A percentile compares a stretch with the other conserved stretches of the same genome.
These are phyloP conservation scores for Acanthochlamys bracteata DNA, from an alignment of 106 monocot species.

Conservation along the genomic window DNA sequence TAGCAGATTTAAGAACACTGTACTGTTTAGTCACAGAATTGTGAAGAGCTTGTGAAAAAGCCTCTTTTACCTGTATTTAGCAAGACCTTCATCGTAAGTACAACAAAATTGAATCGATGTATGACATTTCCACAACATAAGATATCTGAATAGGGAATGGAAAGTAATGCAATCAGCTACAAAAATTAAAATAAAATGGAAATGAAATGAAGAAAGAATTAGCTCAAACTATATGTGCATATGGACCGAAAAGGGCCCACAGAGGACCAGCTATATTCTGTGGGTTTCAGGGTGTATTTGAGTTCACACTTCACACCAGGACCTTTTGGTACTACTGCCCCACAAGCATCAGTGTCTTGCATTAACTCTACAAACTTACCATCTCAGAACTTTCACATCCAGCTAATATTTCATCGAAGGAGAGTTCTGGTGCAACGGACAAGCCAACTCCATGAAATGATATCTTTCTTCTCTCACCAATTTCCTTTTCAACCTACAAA, in stretches of 20 bases:
- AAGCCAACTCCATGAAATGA: slow-evolving; percentile 82
- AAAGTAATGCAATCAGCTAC: not conserved
- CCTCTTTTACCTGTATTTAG: slow-evolving; percentile 43
- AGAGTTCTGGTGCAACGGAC: slow-evolving; percentile 55
- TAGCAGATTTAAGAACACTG: slow-evolving; percentile 55
- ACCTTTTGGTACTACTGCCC: too few species aligned
- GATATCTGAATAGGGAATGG: not conserved
- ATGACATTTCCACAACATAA: not conserved
- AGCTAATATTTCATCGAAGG: slow-evolving; percentile 29
- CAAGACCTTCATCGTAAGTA: too few species aligned
- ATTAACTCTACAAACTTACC: slow-evolving; percentile 22
- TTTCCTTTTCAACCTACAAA: slow-evolving; percentile 74
- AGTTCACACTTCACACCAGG: too few species aligned
- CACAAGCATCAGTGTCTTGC: too few species aligned
- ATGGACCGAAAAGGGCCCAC: too few species aligned
- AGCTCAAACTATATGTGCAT: too few species aligned
- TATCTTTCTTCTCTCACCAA: slow-evolving; percentile 79
- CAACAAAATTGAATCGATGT: too few species aligned
- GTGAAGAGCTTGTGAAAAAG: slow-evolving; percentile 42
- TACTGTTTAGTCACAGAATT: slow-evolving; percentile 50
- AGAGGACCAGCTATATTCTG: too few species aligned
- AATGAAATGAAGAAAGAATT: not conserved
- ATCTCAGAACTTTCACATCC: slow-evolving; percentile 37
- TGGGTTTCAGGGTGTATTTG: too few species aligned
- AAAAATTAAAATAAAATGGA: not conserved